phyloP scores from a whole-genome alignment of 805 yeast species.

The Myxozyma vanderwaltii region DNA sequence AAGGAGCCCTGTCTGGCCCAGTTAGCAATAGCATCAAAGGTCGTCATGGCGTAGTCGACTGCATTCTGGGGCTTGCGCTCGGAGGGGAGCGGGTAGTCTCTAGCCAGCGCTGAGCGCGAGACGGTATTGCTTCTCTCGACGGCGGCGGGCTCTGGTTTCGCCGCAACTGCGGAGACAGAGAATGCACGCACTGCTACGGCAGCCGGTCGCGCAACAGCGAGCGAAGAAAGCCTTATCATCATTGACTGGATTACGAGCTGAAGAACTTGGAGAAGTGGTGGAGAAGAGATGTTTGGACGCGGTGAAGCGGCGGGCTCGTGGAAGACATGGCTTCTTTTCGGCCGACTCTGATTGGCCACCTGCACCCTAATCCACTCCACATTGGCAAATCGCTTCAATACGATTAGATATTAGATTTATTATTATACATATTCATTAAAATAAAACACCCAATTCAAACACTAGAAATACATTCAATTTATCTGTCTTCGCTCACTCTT shows the following conservation, averaged over 20 bases:
- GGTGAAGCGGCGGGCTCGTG: background rate
- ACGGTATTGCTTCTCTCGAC: background rate
- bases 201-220: conserved; percentile 5
- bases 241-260: background rate
- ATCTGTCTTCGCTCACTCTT: no score
- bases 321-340: background rate
- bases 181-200: conserved; percentile 5
- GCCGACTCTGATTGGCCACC: conserved; percentile 7
- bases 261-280: background rate
- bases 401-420: background rate
- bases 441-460: no score
- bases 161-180: background rate
- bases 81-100: conserved; percentile 70
- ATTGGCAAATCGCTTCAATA: background rate
- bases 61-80: conserved; percentile 62
- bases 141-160: background rate
- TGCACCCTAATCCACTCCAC: background rate
- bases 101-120: conserved; percentile 49
- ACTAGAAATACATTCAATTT: background rate
- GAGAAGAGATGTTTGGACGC: no score
- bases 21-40: conserved; percentile 77
- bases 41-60: conserved; percentile 78
- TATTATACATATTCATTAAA: background rate
- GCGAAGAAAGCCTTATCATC: conserved; percentile 6
- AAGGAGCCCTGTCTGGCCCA: conserved; percentile 92